These are phyloP conservation scores for Thinopyrum obtusiflorum DNA, from an alignment of 202 grass and related monocot species.

Conservation along the genomic window DNA sequence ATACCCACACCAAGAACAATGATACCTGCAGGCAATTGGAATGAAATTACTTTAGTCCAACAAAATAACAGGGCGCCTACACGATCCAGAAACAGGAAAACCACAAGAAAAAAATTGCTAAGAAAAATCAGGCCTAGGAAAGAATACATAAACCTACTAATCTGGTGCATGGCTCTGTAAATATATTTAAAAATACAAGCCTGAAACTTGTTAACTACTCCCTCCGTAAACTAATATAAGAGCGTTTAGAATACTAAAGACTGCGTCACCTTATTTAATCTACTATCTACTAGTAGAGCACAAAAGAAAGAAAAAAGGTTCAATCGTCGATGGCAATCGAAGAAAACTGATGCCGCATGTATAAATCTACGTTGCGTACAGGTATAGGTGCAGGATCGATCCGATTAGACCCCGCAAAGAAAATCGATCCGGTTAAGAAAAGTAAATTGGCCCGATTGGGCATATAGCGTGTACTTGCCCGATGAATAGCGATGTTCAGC, in stretches of 20 bases:
- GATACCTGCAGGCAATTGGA: neutral
- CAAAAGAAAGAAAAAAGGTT: too few relatives aligned
- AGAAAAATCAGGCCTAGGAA: too few relatives aligned
- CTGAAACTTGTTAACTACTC: too few relatives aligned
- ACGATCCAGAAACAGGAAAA: neutral
- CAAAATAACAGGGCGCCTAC: neutral
- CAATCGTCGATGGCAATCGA: too few relatives aligned
- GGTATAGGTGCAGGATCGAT: neutral
- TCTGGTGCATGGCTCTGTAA: too few relatives aligned
- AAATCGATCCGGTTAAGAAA: neutral
- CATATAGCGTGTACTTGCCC: neutral
- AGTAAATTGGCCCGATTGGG: neutral
- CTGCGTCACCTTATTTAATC: too few relatives aligned
- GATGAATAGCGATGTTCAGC: neutral
- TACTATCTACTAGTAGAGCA: too few relatives aligned
- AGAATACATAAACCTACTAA: too few relatives aligned
- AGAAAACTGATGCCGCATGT: neutral
- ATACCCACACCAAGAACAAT: neutral
- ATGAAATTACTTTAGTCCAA: neutral
- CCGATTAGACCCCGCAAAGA: too few relatives aligned
- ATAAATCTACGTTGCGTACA: neutral
- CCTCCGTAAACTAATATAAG: too few relatives aligned
- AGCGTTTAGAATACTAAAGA: too few relatives aligned
- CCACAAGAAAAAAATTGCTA: neutral
- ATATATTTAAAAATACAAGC: too few relatives aligned